Base-by-base conservation (phyloP, 495 filamentous ascomycete species). In the Penicillium cataractarum region DNA sequence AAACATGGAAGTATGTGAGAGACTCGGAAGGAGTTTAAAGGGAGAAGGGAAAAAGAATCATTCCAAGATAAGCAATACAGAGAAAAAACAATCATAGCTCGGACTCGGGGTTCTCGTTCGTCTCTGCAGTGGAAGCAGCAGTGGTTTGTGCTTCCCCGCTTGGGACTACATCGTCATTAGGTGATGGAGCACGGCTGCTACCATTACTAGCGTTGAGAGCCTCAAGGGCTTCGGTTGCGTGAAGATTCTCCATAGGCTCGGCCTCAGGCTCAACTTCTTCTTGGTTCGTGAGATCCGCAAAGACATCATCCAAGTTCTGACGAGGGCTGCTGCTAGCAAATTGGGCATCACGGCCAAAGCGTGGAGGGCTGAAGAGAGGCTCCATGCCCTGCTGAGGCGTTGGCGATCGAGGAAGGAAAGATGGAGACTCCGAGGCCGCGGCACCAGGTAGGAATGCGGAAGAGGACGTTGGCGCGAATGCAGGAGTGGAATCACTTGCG, bases 261-360 rank as follows among this genome's bases (percentile, higher is more conserved):
- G 65, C 37, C 15, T 80, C 77, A 13, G 64, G 66, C 6, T 80
- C 76, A 6, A 62, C 67, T 57, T 81, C 79, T 60, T 80, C 78
- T 65, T 82, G 74, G 50, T 82, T 82, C 0, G 78, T 82, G 33
- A 82, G 55, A 31, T 81, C 78, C 7, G 78, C 78, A 64, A 82
- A 82, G 12, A 82, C 73, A 60, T 82, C 78, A 51, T 80, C 79
- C 33, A 81, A 59, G 39, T 80, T 74, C 52, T 73, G 73, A 21
- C 76, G 77, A 61, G 78, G 78, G 53, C 78, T 81, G 46, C 80
- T 81, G 57, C 71, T 73, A 26, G 61, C 70, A 44, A 73, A 73
- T 35, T 63, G 68, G 39, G 67, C 61, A 44, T 76, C 75, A 29
- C 74, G 78, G 24, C 68, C 72, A 48, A 73, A 81, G 35, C 68